Evolutionary conservation across 2,329 filamentous ascomycete species (phyloP), one percentile per base, ranked within the genome.

Genomic region (Cytospora paraplurivora): DNA sequence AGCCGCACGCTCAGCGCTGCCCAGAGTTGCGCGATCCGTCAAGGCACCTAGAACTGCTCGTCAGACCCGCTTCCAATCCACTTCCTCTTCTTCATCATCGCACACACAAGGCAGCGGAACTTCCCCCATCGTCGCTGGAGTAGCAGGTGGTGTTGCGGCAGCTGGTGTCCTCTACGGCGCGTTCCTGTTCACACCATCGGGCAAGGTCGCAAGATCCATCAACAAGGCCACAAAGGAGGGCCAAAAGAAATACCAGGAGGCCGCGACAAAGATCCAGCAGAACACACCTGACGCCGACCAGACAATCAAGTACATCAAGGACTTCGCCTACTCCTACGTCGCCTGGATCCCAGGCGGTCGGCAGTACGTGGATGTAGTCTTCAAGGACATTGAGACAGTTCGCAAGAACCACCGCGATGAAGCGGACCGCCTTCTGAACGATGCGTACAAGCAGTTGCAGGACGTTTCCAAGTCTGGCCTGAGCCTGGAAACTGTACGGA

Each of bases 291-390:
- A 85, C 65, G 81, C 88, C 15, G 88, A 90, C 67, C 82, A 90
- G 73, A 88, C 89, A 1, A 78, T 91, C 47, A 76, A 82, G 65
- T 88, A 84, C 77, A 82, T 93, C 65, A 86, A 86, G 70, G 78
- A 86, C 63, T 86, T 88, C 13, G 85, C 86, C 34, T 86, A 85
- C 71, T 86, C 86, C 32, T 93, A 93, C 71, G 88, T 88, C 2
- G 79, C 78, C 3, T 91, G 88, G 80, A 84, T 93, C 35, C 90
- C 90, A 0, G 90, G 90, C 13, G 89, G 87, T 2, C 83, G 83
- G 35, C 76, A 80, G 54, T 91, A 90, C 69, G 84, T 93, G 55
- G 88, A 93, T 71, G 76, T 80, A 1, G 85, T 84, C 0, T 93
- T 93, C 75, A 79, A 88, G 32, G 89, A 92, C 68, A 78, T 91